Conservation (phyloP, 805 yeast species). For the Lipomyces mesembrius region DNA sequence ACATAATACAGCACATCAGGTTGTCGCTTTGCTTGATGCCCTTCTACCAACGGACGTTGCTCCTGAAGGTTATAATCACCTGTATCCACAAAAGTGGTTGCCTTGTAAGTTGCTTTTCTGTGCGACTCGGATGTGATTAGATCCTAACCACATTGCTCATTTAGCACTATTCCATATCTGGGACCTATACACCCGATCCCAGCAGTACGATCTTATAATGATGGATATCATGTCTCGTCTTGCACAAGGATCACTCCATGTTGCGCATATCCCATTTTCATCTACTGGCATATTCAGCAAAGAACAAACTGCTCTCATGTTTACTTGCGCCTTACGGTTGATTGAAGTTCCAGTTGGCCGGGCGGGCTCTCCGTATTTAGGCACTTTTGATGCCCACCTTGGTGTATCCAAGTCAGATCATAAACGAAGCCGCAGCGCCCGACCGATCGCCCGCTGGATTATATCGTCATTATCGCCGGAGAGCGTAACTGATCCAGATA, state of each 20-base stretch:
- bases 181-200: conserved; percentile 58
- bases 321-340: conserved; percentile 53
- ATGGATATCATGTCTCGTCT: conserved; percentile 68
- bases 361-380: conserved; percentile 50
- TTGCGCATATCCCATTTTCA: conserved; percentile 48
- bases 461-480: conserved; percentile 58
- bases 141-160: conserved; percentile 36
- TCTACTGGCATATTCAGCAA: conserved; percentile 66
- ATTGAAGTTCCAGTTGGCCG: conserved; percentile 56
- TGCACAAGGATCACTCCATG: conserved; percentile 48
- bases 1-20: conserved; percentile 14
- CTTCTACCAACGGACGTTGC: conserved; percentile 18
- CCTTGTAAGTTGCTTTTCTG: conserved; percentile 24
- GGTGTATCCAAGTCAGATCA: conserved; percentile 18
- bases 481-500: conserved; percentile 48
- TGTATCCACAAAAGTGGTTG: conserved; percentile 30
- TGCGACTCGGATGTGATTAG: not conserved
- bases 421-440: conserved; percentile 35
- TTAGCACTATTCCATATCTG: conserved; percentile 69
- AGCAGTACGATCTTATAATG: conserved; percentile 63
- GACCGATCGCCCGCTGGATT: conserved; percentile 57
- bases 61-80: conserved; percentile 7
- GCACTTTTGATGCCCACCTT: conserved; percentile 19
- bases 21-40: conserved; percentile 14
- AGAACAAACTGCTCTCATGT: conserved; percentile 62